Percentiles rank a stretch among this genome's conserved stretches.
Conservation (phyloP, 2,329 filamentous ascomycete species). For the Metarhizium robertsii region DNA sequence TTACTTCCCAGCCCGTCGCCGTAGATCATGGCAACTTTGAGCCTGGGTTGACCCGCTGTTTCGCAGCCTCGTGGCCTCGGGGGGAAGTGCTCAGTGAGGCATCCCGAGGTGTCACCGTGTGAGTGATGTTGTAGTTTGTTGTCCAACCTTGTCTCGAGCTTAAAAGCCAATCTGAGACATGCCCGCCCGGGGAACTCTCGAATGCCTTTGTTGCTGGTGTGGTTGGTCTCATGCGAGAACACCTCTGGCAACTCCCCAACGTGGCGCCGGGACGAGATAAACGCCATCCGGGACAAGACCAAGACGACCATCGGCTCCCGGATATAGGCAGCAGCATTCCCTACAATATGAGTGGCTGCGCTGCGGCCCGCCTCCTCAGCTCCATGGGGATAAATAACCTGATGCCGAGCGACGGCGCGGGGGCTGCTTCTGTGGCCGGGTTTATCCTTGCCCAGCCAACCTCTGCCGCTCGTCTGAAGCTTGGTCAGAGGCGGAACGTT, state of each 20-base stretch:
- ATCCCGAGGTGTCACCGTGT: too few relatives aligned
- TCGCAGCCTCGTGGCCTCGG: not conserved
- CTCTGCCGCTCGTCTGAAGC: too few relatives aligned
- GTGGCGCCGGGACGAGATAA: not conserved
- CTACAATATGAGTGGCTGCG: not conserved
- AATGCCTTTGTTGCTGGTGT: too few relatives aligned
- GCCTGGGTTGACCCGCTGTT: not conserved
- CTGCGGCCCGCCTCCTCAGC: not conserved
- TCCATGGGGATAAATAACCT: not conserved
- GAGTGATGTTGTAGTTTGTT: too few relatives aligned
- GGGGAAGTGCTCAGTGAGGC: too few relatives aligned
- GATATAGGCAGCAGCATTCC: not conserved
- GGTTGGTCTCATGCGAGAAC: too few relatives aligned
- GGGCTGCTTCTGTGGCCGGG: not conserved
- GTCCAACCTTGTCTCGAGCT: too few relatives aligned
- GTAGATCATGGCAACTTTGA: not conserved
- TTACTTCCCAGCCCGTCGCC: not conserved
- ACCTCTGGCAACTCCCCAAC: not conserved
- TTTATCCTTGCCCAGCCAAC: not conserved
- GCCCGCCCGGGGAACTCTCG: too few relatives aligned
- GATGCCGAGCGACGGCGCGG: not conserved
- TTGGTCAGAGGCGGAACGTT: too few relatives aligned
- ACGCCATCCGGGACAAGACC: not conserved
- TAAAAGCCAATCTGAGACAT: too few relatives aligned
- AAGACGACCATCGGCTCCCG: not conserved